These are phyloP conservation scores for Boletus barrowsii DNA, from an alignment of 768 basidiomycete species.

Conservation along the genomic window DNA sequence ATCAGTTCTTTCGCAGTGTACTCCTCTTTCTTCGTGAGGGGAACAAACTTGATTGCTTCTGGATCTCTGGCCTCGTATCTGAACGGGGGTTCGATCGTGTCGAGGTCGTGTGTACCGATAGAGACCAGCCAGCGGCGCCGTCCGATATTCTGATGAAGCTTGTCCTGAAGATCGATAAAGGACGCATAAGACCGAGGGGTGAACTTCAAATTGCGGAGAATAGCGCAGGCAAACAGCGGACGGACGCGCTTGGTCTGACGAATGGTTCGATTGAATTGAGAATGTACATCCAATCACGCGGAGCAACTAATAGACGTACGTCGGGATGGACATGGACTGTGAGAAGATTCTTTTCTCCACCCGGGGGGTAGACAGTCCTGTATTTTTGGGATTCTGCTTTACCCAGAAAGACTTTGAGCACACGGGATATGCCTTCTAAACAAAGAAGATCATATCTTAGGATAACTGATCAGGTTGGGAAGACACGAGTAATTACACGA, in stretches of 20 bases:
- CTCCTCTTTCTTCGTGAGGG: slow-evolving; percentile 72
- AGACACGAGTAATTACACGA: not conserved
- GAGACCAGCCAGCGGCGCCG: slow-evolving; percentile 87
- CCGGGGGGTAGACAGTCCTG: slow-evolving; percentile 66
- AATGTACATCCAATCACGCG: not conserved
- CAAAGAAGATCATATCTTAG: slow-evolving; percentile 94
- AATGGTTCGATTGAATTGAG: not conserved
- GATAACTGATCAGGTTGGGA: slow-evolving; percentile 6
- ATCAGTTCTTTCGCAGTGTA: slow-evolving; percentile 91
- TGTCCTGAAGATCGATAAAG: slow-evolving; percentile 99
- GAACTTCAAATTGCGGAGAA: slow-evolving; percentile 88
- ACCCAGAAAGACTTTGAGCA: slow-evolving; percentile 78
- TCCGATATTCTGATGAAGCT: slow-evolving; percentile 95
- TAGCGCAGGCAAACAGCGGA: slow-evolving; percentile 87
- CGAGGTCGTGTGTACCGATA: slow-evolving; percentile 96
- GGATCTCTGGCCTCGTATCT: slow-evolving; percentile 80
- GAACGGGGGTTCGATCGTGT: slow-evolving; percentile 85
- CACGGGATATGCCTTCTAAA: slow-evolving; percentile 91
- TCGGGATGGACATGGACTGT: slow-evolving; percentile 70
- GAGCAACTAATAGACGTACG: slow-evolving; percentile 40
- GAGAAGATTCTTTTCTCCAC: slow-evolving; percentile 62
- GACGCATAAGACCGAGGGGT: slow-evolving; percentile 87
- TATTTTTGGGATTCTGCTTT: slow-evolving; percentile 67
- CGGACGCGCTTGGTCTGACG: slow-evolving; percentile 74
- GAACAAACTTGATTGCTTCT: slow-evolving; percentile 87